Evolutionary conservation across 2,329 filamentous ascomycete genomes (phyloP), one percentile per base, ranked within the genome.

Genomic region (Helminthosporium solani): DNA sequence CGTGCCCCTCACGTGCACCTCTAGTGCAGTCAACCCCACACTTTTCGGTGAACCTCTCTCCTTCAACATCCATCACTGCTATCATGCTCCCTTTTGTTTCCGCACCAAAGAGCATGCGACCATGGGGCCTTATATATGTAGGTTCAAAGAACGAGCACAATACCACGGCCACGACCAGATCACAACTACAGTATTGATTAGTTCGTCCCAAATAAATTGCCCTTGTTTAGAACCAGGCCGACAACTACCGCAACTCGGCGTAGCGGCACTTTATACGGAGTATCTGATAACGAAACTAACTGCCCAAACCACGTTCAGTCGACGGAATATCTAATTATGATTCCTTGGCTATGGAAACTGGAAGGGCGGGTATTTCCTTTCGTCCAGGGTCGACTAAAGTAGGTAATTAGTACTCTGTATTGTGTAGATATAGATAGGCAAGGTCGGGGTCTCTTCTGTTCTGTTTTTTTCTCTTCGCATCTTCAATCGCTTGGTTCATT

Each of bases 151-250:
- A 25, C 6, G 9, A 25, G 23, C 23, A 25, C 23, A 9, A 25
- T 25, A 9, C 23, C 23, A 25, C 23, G 6, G 23, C 23, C 23
- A 25, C 9, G 23, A 6, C 23, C 23, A 9, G 23, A 9, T 25
- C 23, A 25, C 9, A 25, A 9, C 6, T 9, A 25, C 28, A 6
- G 28, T 8, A 31, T 12, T 31, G 14, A 12, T 12, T 27, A 16
- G 3, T 2, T 39, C 23, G 38, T 40, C 25, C 38, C 38, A 23
- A 31, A 40, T 40, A 40, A 18, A 40, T 40, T 40, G 38, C 23
- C n/a, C 16, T 23, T 31, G 27, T 40, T 19, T 40, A 21, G 25
- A 40, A 19, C 16, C 25, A 40, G 23, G 27, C 38, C 19, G n/a
- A 30, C 12, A 40, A 30, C 37, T 21, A 7, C 20, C 23, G 4